phyloP scores from a whole-genome alignment of 768 basidiomycete genomes.

The Boletellus ananas region DNA sequence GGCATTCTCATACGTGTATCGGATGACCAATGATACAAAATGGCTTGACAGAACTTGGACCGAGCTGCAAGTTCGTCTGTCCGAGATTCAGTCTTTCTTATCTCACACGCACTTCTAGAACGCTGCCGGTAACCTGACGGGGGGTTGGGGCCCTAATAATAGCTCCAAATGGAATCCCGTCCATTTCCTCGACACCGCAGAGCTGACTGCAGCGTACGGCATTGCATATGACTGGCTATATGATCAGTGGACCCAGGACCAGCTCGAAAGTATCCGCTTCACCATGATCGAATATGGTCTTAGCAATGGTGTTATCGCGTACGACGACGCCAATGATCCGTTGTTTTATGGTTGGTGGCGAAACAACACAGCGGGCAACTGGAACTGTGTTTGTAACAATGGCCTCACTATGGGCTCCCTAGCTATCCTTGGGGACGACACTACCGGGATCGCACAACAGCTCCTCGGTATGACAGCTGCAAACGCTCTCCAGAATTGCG shows the following conservation, averaged over 20 bases:
- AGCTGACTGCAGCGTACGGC: slow-evolving; percentile 83
- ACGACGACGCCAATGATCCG: slow-evolving; percentile 36
- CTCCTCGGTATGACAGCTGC: slow-evolving; percentile 65
- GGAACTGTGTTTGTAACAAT: slow-evolving; percentile 96
- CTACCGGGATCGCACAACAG: slow-evolving; percentile 62
- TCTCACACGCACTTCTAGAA: slow-evolving; percentile 38
- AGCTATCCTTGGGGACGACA: slow-evolving; percentile 84
- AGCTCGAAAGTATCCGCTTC: slow-evolving; percentile 62
- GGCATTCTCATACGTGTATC: slow-evolving; percentile 86
- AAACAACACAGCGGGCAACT: slow-evolving; percentile 74
- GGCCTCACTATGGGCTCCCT: slow-evolving; percentile 88
- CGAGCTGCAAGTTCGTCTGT: slow-evolving; percentile 71
- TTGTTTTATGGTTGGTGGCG: slow-evolving; percentile 73
- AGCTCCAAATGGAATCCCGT: slow-evolving; percentile 76
- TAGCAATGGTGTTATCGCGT: slow-evolving; percentile 55
- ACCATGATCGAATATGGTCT: slow-evolving; percentile 82
- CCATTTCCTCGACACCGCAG: slow-evolving; percentile 94
- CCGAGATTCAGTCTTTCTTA: background rate
- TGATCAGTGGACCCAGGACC: slow-evolving; percentile 71
- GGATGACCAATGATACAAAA: slow-evolving; percentile 86
- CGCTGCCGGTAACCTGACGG: slow-evolving; percentile 67
- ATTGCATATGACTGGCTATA: slow-evolving; percentile 98
- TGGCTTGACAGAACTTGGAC: slow-evolving; percentile 85
- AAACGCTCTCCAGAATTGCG: slow-evolving; percentile 80
- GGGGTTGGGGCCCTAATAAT: slow-evolving; percentile 58